These are phyloP conservation scores for Lyophyllum semitale DNA, from an alignment of 768 basidiomycete genomes.

Conservation along the genomic window DNA sequence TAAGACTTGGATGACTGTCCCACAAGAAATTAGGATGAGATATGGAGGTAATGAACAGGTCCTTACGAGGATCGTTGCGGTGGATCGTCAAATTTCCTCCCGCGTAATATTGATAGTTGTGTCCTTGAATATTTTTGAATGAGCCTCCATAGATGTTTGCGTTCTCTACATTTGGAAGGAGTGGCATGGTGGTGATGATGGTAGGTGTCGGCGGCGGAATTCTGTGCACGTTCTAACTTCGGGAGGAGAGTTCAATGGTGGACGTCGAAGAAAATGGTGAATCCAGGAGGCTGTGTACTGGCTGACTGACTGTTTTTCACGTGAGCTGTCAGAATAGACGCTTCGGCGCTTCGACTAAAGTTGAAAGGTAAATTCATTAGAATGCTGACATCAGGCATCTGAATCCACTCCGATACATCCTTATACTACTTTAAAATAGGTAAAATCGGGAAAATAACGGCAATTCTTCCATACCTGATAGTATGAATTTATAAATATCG, in stretches of 20 bases:
- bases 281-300: neutral
- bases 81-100: neutral
- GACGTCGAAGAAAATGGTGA: neutral
- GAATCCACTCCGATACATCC: no score
- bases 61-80: neutral
- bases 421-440: no score
- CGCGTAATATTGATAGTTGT: neutral
- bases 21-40: neutral
- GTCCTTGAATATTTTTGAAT: neutral
- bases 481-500: no score
- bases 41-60: neutral
- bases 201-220: neutral
- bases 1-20: neutral
- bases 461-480: no score
- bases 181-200: neutral
- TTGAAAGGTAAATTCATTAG: no score
- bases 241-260: neutral
- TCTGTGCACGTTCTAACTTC: no score
- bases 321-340: neutral
- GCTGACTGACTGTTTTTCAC: neutral
- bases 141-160: neutral
- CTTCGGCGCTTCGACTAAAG: no score
- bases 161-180: neutral
- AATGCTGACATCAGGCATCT: no score
- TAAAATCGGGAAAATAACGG: no score